Base-by-base conservation (phyloP, 2,329 filamentous ascomycete species). In the Aureobasidium musti region DNA sequence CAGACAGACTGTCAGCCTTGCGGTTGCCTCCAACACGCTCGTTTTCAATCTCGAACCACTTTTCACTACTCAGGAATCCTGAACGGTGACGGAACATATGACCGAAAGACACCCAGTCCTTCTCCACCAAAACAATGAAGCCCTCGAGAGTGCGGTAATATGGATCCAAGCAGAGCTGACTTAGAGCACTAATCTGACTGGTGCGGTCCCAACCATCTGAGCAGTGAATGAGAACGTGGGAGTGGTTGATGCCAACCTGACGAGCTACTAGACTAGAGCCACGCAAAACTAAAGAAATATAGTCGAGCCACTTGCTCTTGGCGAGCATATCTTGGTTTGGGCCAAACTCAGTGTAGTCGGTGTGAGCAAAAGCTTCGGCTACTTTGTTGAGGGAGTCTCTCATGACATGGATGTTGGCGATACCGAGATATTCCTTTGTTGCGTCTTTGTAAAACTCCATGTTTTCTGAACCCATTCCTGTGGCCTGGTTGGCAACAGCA, bases 331-430 rank as follows among this genome's bases (percentile, higher is more conserved):
- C 92, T 72, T 87, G 86, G 75, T 90, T 96, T 0, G 93, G 93
- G 0, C 91, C 87, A 37, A 97, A 79, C 1, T 90, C 87, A 0
- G 91, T 91, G 33, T 97, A 84, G 76, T 99, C 95, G 2, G 92
- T 91, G 72, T 98, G 94, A 75, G 96, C 97, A 73, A 99, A 81
- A 3, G 92, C 90, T 69, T 96, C 93, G 63, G 97, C 83, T 23
- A 99, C 90, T 71, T 89, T 94, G 72, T 90, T 89, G 39, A 99
- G 82, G 1, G 94, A 98, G 69, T 90, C 90, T 67, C 95, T 86
- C 95, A 99, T 99, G 69, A 97, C 92, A 74, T 99, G 95, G 68
- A 99, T 98, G 76, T 99, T 99, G 77, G 96, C 94, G 73, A 99
- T 99, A 69, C 91, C 95, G 66, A 99, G 84, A 75, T 96, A 99